Base-by-base conservation (phyloP, 768 basidiomycete genomes). In the Serpula lacrymans region DNA sequence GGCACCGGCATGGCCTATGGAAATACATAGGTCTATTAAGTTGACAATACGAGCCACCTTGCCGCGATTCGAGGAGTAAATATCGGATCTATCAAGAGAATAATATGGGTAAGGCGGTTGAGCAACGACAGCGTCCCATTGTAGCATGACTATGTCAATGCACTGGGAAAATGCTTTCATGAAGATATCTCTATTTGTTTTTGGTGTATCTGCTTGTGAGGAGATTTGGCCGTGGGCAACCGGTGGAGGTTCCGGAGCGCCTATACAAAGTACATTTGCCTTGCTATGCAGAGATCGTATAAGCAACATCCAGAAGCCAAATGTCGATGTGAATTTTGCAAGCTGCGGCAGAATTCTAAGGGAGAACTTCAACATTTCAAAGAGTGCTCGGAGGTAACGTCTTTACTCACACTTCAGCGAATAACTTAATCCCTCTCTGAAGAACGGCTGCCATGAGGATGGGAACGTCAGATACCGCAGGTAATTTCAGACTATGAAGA, bases 21-120 rank as follows among this genome's bases (percentile, higher is more conserved):
- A 24, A 16, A 60, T 30, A 33, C 52, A 58, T 12, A 57, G 48
- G 12, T 64, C 48, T 2, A 63, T 29, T 11, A 64, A 12, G 3
- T 52, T 43, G 14, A 62, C 31, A 33, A 63, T 49, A 3, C 58
- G 60, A 20, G 48, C 33, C 16, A 61, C 27, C 40, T 57, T 4
- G 6, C 13, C n/a, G 13, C 9, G 7, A 34, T 16, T 17, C 11
- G n/a, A 18, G 33, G 33, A 34, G 10, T 11, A 9, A 11, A 8
- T 10, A 10, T 9, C 10, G 10, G 33, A 34, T 18, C 9, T 9
- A 9, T 34, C 17, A 9, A 13, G 17, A 10, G 12, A 11, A 17
- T 17, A 17, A 17, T 34, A 34, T 10, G 9, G n/a, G n/a, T n/a
- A n/a, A n/a, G n/a, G n/a, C n/a, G n/a, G n/a, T n/a, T n/a, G n/a